These are phyloP conservation scores for Metschnikowia chrysomelidarum DNA, from an alignment of 805 yeast species.

Conservation along the genomic window DNA sequence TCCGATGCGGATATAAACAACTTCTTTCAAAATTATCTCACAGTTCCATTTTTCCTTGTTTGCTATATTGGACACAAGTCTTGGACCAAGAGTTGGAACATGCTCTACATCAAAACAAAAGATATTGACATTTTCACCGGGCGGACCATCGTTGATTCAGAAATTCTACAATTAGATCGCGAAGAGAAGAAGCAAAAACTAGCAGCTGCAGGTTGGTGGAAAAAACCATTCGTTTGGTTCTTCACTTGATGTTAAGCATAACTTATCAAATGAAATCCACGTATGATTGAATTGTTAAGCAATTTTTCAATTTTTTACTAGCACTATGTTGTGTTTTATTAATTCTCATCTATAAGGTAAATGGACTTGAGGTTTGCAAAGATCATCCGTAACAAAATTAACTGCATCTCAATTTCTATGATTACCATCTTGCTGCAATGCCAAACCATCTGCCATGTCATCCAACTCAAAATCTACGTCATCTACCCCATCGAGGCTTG, in stretches of 20 bases:
- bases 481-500: slow-evolving; percentile 17
- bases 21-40: slow-evolving; percentile 27
- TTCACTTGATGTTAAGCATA: slow-evolving; percentile 4
- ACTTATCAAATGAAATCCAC: no score
- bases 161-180: slow-evolving; percentile 23
- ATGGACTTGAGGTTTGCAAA: no score
- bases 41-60: slow-evolving; percentile 21
- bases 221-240: slow-evolving; percentile 18
- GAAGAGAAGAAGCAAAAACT: slow-evolving; percentile 18
- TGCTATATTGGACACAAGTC: slow-evolving; percentile 25
- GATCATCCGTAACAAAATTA: no score
- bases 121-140: slow-evolving; percentile 24
- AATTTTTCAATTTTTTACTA: no score
- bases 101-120: slow-evolving; percentile 16
- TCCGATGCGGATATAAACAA: slow-evolving; percentile 24
- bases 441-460: slow-evolving; percentile 22
- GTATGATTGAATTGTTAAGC: no score
- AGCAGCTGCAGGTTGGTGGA: slow-evolving; percentile 15
- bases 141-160: slow-evolving; percentile 23
- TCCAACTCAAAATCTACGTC: slow-evolving; percentile 37
- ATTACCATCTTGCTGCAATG: no score
- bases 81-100: slow-evolving; percentile 21
- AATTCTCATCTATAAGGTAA: no score
- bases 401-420: no score
- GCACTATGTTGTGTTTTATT: no score